phyloP scores from a whole-genome alignment of 208 protist genomes.

The Leishmania martiniquensis region DNA sequence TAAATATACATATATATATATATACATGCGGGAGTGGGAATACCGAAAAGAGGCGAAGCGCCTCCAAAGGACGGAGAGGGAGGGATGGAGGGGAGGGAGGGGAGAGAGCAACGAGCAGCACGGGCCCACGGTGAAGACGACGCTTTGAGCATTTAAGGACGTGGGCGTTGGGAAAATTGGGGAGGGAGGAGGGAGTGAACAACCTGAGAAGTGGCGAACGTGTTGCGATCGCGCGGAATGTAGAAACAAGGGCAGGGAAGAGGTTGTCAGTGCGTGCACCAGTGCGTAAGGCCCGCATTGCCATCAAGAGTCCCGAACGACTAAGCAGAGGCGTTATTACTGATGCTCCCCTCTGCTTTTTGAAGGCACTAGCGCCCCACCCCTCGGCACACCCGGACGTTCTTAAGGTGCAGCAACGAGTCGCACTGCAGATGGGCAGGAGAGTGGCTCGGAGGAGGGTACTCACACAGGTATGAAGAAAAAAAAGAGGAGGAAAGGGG shows the following conservation, averaged over 20 bases:
- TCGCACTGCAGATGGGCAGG: background rate
- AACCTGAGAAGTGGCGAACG: background rate
- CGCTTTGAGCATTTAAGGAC: background rate
- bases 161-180: no score
- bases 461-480: background rate
- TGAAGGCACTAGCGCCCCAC: background rate
- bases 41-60: background rate
- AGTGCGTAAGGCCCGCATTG: background rate
- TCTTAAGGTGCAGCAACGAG: background rate
- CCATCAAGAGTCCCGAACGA: background rate
- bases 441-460: background rate
- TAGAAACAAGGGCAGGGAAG: background rate
- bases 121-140: background rate
- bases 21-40: slow-evolving; percentile 5
- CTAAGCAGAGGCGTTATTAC: background rate
- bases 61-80: background rate
- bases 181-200: no score
- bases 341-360: background rate
- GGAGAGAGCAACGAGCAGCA: background rate
- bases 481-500: background rate
- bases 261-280: background rate
- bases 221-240: background rate
- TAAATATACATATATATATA: slow-evolving; percentile 8
- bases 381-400: background rate
- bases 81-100: background rate